These are phyloP conservation scores for Colletotrichum echinochloae DNA, from an alignment of 2,329 filamentous ascomycete genomes.

Conservation along the genomic window DNA sequence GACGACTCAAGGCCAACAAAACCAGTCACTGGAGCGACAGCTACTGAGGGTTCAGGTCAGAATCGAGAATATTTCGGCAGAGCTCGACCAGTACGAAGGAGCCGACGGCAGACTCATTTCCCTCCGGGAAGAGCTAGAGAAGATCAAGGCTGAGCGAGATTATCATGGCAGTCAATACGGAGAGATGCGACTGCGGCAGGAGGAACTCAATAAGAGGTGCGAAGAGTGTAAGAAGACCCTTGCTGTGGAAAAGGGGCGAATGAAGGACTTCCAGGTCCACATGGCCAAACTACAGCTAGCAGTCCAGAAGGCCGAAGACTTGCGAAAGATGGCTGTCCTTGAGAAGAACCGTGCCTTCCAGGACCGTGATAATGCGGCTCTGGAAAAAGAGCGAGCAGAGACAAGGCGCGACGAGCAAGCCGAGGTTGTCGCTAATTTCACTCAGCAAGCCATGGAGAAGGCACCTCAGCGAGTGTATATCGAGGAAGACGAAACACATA, in stretches of 20 bases:
- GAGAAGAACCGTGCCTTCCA: conserved; percentile 73
- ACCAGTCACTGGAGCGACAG: conserved; percentile 60
- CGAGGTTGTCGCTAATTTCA: conserved; percentile 65
- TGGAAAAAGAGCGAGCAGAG: conserved; percentile 59
- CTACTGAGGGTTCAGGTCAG: conserved; percentile 71
- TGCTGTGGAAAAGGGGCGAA: conserved; percentile 52
- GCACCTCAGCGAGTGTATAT: conserved; percentile 70
- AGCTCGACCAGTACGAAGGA: conserved; percentile 75
- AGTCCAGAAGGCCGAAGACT: conserved; percentile 59
- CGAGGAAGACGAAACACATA: conserved; percentile 71
- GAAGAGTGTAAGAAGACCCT: conserved; percentile 55
- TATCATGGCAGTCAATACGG: conserved; percentile 68
- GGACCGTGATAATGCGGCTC: conserved; percentile 60
- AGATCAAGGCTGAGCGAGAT: conserved; percentile 57
- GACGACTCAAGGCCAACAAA: conserved; percentile 55
- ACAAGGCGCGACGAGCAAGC: conserved; percentile 60
- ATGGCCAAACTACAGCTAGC: conserved; percentile 69
- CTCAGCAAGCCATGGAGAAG: conserved; percentile 64
- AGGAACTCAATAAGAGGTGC: conserved; percentile 58
- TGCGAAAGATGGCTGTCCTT: conserved; percentile 65
- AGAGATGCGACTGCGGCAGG: conserved; percentile 61
- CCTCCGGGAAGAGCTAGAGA: conserved; percentile 68
- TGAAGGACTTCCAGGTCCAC: conserved; percentile 46
- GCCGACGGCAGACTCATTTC: conserved; percentile 74
- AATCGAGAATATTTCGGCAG: conserved; percentile 64